Evolutionary conservation across 352 stramenopile genomes (phyloP), one percentile per base, ranked within the genome.

Genomic region (Phytopythium delawarense): DNA sequence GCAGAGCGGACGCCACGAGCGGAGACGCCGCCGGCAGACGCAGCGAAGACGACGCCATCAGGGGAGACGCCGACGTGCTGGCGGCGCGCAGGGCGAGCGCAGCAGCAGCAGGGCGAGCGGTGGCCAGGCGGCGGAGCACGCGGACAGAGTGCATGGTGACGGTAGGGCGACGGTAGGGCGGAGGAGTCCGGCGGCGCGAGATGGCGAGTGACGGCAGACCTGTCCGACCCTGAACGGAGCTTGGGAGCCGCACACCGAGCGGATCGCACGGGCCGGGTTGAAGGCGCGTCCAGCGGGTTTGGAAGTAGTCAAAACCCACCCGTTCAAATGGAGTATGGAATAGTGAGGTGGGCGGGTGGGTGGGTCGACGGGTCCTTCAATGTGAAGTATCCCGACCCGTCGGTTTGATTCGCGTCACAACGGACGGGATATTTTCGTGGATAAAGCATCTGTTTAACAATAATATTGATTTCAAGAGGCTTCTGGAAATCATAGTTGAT

Each of bases 121-220:
- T 61, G 18, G 69, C 64, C 42, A 81, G n/a, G 37, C 70, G 70
- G 56, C 67, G 71, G 25, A 68, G 57, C 28, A 79, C 56, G 39
- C 72, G 71, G 18, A 64, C 25, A 1, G 42, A 61, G 45, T 63
- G 71, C 74, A 81, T 81, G 45, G 8, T 52, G 44, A 12, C 34
- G 23, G 21, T 13, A 37, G 11, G n/a, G 20, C 44, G 44, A 16
- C 3, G 39, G 12, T 39, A 39, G 4, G 35, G 35, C 35, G 39
- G 39, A 42, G 12, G 37, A 45, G 39, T 45, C 39, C 39, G 39
- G 42, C 42, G 42, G 8, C 18, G 46, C 48, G 13, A 54, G 25
- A 39, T 30, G 25, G 25, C 48, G 25, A 54, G 48, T 54, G 48
- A 34, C 12, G 44, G 20, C 2, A 8, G 15, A 48, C 35, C 35